Evolutionary conservation across 257 asterid species (phyloP).

Genomic region (Craterostigma plantagineum): DNA sequence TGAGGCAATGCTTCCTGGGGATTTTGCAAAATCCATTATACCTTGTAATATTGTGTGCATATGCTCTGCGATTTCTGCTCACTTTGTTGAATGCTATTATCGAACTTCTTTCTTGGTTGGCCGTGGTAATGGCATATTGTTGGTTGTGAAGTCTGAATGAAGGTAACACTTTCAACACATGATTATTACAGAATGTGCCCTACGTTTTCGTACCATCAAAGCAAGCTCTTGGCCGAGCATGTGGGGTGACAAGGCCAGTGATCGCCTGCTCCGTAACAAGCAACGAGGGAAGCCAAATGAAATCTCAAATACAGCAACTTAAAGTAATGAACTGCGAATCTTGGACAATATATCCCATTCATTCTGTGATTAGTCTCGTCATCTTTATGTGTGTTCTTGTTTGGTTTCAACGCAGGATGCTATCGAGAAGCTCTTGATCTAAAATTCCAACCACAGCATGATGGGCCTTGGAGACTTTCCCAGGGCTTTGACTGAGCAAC

Average conservation of each 20-base stretch:
- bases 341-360: background rate
- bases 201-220: constrained; percentile 62
- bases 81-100: background rate
- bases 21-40: no score
- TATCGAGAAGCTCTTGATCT: constrained; percentile 27
- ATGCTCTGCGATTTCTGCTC: no score
- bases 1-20: no score
- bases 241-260: constrained; percentile 87
- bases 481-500: constrained; percentile 20
- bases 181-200: constrained; percentile 48
- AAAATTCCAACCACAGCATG: constrained; percentile 15
- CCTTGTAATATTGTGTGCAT: no score
- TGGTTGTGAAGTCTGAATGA: background rate
- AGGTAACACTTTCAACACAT: background rate
- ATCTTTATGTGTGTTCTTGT: background rate
- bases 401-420: constrained; percentile 18
- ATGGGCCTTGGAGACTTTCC: constrained; percentile 18
- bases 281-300: constrained; percentile 85
- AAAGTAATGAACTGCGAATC: constrained; percentile 21
- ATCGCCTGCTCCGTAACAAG: constrained; percentile 78
- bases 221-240: constrained; percentile 84
- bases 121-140: background rate
- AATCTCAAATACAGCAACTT: constrained; percentile 65
- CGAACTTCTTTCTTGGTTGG: background rate
- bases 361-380: background rate